phyloP scores from a whole-genome alignment of 768 basidiomycete genomes.

The Tremella yokohamensis region DNA sequence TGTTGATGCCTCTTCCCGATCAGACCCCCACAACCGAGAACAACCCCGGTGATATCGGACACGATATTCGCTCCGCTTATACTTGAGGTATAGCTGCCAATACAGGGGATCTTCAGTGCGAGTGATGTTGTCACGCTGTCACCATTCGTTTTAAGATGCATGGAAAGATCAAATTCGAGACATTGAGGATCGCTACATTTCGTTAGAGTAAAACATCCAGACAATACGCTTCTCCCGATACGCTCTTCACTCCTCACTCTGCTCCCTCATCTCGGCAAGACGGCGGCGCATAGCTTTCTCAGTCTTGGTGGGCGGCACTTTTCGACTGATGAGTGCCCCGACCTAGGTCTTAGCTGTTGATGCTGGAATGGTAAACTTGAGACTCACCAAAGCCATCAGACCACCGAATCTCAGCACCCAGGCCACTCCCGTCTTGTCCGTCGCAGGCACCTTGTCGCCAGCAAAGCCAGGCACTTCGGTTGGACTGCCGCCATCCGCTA shows the following conservation, averaged over 20 bases:
- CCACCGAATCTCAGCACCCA: slow-evolving; percentile 95
- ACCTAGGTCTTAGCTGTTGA: slow-evolving; percentile 49
- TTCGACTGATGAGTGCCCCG: slow-evolving; percentile 73
- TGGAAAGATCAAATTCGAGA: too few relatives aligned
- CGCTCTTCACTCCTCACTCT: slow-evolving; percentile 60
- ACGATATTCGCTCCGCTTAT: too few relatives aligned
- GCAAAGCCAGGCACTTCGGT: slow-evolving; percentile 52
- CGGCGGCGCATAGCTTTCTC: slow-evolving; percentile 82
- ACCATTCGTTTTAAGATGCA: too few relatives aligned
- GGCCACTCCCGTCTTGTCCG: slow-evolving; percentile 77
- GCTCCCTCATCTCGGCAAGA: slow-evolving; percentile 68
- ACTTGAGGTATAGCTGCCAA: too few relatives aligned
- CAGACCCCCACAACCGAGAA: too few relatives aligned
- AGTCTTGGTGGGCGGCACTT: slow-evolving; percentile 81
- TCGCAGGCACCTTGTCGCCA: slow-evolving; percentile 57
- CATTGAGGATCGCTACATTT: too few relatives aligned
- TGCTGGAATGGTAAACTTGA: not conserved
- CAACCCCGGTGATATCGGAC: too few relatives aligned
- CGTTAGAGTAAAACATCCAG: too few relatives aligned
- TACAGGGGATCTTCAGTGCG: too few relatives aligned
- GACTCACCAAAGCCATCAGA: slow-evolving; percentile 65
- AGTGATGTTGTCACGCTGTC: too few relatives aligned
- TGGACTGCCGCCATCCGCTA: slow-evolving; percentile 59
- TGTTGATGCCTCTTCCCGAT: too few relatives aligned
- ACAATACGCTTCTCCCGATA: too few relatives aligned